Evolutionary conservation across 2,329 filamentous ascomycete genomes (phyloP).

Genomic region (Peltaster fructicola): DNA sequence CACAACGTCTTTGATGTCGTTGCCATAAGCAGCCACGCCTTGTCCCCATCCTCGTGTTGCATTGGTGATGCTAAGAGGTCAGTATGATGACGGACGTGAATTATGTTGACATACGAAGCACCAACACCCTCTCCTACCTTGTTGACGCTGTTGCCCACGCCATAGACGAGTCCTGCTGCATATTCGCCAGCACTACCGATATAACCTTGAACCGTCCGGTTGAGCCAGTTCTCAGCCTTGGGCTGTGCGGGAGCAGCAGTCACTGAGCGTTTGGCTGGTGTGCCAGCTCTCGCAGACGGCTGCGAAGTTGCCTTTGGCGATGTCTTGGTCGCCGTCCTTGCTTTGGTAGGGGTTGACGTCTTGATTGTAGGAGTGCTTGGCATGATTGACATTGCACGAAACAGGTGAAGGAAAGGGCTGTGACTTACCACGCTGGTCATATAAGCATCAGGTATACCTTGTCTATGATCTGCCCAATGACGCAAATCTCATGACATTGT

Average conservation of each 20-base stretch:
- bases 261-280: constrained; percentile 3
- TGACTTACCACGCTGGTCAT: too few relatives aligned
- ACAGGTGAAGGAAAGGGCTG: too few relatives aligned
- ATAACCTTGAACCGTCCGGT: constrained; percentile 24
- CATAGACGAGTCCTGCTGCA: constrained; percentile 24
- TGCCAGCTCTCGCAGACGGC: constrained; percentile 3
- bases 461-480: too few relatives aligned
- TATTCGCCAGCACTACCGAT: constrained; percentile 28
- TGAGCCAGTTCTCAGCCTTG: constrained; percentile 27
- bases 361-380: constrained; percentile 5
- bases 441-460: too few relatives aligned
- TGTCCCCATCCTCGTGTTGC: constrained; percentile 30
- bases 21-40: constrained; percentile 31
- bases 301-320: constrained; percentile 5
- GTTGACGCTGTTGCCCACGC: constrained; percentile 29
- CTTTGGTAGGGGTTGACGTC: constrained; percentile 4
- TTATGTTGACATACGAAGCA: constrained; percentile 16
- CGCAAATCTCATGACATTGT: too few relatives aligned
- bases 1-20: constrained; percentile 31
- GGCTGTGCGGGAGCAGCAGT: constrained; percentile 4
- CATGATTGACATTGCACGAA: too few relatives aligned
- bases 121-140: constrained; percentile 28
- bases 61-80: constrained; percentile 22
- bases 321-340: constrained; percentile 2
- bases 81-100: not conserved